Percentiles rank a stretch among this genome's conserved stretches.
phyloP scores from a whole-genome alignment of 371 early-diverging fungal species.

The Syncephalastrum contaminatum region DNA sequence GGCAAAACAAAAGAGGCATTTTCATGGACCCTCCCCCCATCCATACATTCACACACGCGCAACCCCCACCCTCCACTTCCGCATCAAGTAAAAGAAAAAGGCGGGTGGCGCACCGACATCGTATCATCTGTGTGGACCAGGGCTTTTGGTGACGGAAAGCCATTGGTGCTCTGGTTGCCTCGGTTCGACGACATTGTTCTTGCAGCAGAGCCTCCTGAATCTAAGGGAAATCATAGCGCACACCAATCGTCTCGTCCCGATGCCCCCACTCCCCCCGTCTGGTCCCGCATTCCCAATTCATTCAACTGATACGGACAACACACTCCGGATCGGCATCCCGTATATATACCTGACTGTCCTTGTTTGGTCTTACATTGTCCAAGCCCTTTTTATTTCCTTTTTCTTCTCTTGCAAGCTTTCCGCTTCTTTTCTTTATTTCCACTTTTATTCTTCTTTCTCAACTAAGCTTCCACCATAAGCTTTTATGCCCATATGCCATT shows the following conservation, averaged over 20 bases:
- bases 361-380: background rate
- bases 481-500: slow-evolving; percentile 9
- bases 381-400: background rate
- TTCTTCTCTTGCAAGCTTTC: background rate
- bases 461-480: slow-evolving; percentile 4
- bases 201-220: slow-evolving; percentile 5
- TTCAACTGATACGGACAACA: slow-evolving; percentile 4
- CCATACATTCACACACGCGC: background rate
- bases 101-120: too few relatives aligned
- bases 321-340: slow-evolving; percentile 6
- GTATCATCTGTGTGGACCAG: too few relatives aligned
- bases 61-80: too few relatives aligned
- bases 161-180: too few relatives aligned
- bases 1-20: too few relatives aligned
- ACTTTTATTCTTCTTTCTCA: background rate
- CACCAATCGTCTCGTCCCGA: slow-evolving; percentile 12
- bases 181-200: too few relatives aligned
- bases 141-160: too few relatives aligned
- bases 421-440: slow-evolving; percentile 1
- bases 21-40: background rate
- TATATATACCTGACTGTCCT: slow-evolving; percentile 4
- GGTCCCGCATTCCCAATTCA: slow-evolving; percentile 8
- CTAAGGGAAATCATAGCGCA: background rate
- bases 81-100: too few relatives aligned
- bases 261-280: slow-evolving; percentile 7